phyloP scores from a whole-genome alignment of 495 filamentous ascomycete species.

The Extremus antarcticus region DNA sequence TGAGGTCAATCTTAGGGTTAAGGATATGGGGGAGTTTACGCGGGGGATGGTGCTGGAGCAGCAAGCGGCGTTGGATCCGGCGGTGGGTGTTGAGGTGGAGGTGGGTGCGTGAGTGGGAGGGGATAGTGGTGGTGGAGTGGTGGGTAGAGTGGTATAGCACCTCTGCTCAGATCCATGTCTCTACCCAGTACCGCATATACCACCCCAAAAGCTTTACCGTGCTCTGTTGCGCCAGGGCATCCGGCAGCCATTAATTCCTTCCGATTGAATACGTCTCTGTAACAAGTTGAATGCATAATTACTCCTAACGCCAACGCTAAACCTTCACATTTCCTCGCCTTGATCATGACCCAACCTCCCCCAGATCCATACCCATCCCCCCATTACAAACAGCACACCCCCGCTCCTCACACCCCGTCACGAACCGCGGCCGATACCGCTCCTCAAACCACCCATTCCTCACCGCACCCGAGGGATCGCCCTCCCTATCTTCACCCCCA shows the following conservation, averaged over 20 bases:
- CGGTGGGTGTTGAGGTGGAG: not conserved
- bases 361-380: not conserved
- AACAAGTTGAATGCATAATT: too few species aligned
- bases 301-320: too few species aligned
- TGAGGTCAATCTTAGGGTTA: slow-evolving; percentile 42
- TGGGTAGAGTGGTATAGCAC: not conserved
- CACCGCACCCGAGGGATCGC: slow-evolving; percentile 5
- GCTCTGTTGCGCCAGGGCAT: too few species aligned
- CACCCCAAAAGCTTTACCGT: too few species aligned
- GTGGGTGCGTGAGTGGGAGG: not conserved
- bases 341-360: not conserved
- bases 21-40: slow-evolving; percentile 45
- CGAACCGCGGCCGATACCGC: slow-evolving; percentile 7
- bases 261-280: too few species aligned
- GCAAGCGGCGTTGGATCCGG: slow-evolving; percentile 11
- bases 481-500: not conserved
- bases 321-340: too few species aligned
- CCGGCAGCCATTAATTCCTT: too few species aligned
- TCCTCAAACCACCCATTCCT: slow-evolving; percentile 12
- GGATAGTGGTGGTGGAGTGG: too few species aligned
- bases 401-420: not conserved
- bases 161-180: not conserved
- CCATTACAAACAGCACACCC: slow-evolving; percentile 1
- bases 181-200: too few species aligned
- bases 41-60: slow-evolving; percentile 6